These are phyloP conservation scores for Malassezia caprae DNA, from an alignment of 1,284 basidiomycete genomes.

Conservation along the genomic window DNA sequence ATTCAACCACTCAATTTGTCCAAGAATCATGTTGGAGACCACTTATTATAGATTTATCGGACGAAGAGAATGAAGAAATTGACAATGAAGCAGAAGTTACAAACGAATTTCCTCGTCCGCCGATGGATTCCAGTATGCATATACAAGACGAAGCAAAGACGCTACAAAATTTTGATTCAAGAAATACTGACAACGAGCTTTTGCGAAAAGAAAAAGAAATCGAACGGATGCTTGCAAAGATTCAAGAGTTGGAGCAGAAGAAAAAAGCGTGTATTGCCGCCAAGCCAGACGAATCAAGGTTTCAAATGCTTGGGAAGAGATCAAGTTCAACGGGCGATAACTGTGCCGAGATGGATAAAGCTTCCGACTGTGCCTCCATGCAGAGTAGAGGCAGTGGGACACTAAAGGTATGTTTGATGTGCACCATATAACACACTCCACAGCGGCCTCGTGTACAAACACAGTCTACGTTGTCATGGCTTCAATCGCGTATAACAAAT, in stretches of 20 bases:
- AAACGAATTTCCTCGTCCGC: not conserved
- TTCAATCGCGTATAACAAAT: not conserved
- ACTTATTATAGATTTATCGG: constrained; percentile 12
- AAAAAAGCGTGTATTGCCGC: not conserved
- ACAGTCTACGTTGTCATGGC: not conserved
- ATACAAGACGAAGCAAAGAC: not conserved
- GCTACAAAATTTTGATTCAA: not conserved
- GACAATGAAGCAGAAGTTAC: not conserved
- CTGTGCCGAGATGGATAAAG: not conserved
- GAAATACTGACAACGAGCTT: not conserved
- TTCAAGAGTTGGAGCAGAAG: constrained; percentile 6
- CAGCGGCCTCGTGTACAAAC: not conserved
- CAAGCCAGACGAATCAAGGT: not conserved
- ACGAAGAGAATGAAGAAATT: constrained; percentile 8
- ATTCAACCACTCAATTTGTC: not conserved
- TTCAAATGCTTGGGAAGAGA: not conserved
- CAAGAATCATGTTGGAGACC: not conserved
- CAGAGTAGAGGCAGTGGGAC: not conserved
- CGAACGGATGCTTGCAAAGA: constrained; percentile 2
- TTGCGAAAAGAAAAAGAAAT: constrained; percentile 11
- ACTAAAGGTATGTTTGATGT: not conserved
- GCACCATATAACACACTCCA: not conserved
- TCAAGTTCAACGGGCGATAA: not conserved
- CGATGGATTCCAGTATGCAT: not conserved
- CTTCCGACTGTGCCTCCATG: not conserved